Evolutionary conservation across 176 grass and related monocot genomes (phyloP).

Genomic region (Areca catechu): DNA sequence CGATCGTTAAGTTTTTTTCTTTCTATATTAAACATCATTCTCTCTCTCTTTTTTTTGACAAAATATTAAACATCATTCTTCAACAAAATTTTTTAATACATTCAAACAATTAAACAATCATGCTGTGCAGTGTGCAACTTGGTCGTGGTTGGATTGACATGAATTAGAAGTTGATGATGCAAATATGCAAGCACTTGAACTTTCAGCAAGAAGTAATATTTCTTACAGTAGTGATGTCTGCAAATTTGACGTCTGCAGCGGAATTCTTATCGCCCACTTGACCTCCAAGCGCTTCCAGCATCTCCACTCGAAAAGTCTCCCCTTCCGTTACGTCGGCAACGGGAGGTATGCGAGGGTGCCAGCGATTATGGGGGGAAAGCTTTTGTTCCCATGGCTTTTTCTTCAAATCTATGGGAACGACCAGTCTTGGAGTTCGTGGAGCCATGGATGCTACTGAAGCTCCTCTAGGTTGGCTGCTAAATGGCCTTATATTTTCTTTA

Average conservation of each 20-base stretch:
- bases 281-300: conserved; percentile 70
- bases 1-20: conserved; percentile 11
- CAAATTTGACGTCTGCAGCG: conserved; percentile 59
- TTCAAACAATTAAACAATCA: too few species aligned
- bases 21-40: too few species aligned
- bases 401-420: conserved; percentile 71
- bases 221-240: conserved; percentile 61
- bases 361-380: conserved; percentile 71
- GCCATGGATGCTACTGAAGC: conserved; percentile 32
- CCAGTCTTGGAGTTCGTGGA: conserved; percentile 63
- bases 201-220: neutral
- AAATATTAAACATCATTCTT: too few species aligned
- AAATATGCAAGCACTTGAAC: neutral
- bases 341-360: conserved; percentile 76
- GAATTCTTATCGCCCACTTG: conserved; percentile 52
- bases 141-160: neutral
- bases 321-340: conserved; percentile 74
- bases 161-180: neutral
- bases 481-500: too few species aligned
- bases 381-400: conserved; percentile 80
- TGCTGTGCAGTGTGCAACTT: too few species aligned
- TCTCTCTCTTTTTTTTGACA: too few species aligned
- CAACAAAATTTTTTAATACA: too few species aligned
- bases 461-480: too few species aligned
- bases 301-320: conserved; percentile 77